Base-by-base conservation (phyloP, 306 rosid species). In the Cicer yamashitae region DNA sequence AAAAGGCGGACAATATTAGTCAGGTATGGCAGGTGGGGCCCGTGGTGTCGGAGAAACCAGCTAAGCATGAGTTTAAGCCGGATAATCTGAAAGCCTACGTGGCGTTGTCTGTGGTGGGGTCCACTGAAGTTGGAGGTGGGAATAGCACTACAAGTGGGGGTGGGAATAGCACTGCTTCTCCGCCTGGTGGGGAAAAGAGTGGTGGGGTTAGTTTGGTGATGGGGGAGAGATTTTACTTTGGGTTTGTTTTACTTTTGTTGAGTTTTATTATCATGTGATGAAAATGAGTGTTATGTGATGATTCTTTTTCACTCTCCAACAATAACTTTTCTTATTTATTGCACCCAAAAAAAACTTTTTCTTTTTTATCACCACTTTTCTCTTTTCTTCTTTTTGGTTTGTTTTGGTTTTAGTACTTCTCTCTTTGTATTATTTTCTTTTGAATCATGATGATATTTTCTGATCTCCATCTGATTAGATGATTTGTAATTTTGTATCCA, bases 11-110 rank as follows among this genome's bases (percentile, higher is more conserved):
- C 5, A 65, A 48, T 37, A 4, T 88, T 12, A 88, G 63, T 40
- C 91, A 88, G 22, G 76, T 90, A 0, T 92, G 97, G 97, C 97
- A 92, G 76, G 96, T 84, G 22, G 97, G 97, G 0, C 83, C 96
- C 14, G 78, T 84, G 1, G 3, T 6, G 8, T 14, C 12, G 3
- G 86, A 84, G 0, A 47, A 1, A 3, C 85, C 82, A 0, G 1
- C 0, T 0, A 34, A 1, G 1, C 97, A 92, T 22, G 70, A 0
- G 0, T 6, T 48, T 0, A 0, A 1, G 3, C 0, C n/a, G 9
- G 56, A 64, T 1, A 91, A 86, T 53, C 79, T 83, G 0, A 1
- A 2, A 0, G 15, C 96, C 0, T 70, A 10, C 30, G 70, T 57
- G 6, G 1, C 8, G 0, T 46, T 84, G 4, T 3, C 56, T 8